Evolutionary conservation across 495 filamentous ascomycete genomes (phyloP), one percentile per base, ranked within the genome.

Genomic region (Hypoxylon trugodes): DNA sequence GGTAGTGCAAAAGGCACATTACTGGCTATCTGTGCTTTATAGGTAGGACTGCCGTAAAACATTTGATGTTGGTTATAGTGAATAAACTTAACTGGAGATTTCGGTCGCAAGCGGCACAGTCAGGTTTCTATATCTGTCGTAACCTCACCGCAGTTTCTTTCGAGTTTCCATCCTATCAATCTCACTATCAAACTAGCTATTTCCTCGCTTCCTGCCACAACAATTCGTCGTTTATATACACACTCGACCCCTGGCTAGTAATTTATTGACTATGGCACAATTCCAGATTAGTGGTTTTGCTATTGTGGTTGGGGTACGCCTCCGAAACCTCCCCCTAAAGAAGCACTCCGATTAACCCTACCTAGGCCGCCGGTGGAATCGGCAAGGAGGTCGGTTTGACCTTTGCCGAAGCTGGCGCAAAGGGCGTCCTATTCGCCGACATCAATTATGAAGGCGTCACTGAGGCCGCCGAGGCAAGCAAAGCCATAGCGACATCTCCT

Each of bases 401-500:
- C 1, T 77, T 73, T 46, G 77, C 77, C 18, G 64, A 66, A 38
- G 73, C 66, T 8, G 75, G 77, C 9, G 60, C 54, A 2, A 33
- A 45, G 7, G 73, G 70, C 2, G 55, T 77, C 21, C 43, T 65
- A 9, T 69, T 79, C n/a, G 75, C 74, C 3, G 77, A 79, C 50
- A 61, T 77, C 43, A 61, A 76, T 40, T 19, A 53, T 6, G 42
- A 69, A 30, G 52, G 45, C 6, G 75, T 69, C 4, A 15, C 47
- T 10, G 24, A 38, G 6, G 58, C 69, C 16, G 66, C 69, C 4
- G 69, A 71, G 10, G 58, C 66, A 13, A 68, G 75, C 26, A 50
- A 69, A 21, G 49, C 28, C 7, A 16, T 68, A 7, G 74, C 76
- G 1, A 65, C 40, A 35, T 59, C 69, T 22, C 59, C 69, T 1